Base-by-base conservation (phyloP, 2,329 filamentous ascomycete genomes). In the Penicillium sp. region DNA sequence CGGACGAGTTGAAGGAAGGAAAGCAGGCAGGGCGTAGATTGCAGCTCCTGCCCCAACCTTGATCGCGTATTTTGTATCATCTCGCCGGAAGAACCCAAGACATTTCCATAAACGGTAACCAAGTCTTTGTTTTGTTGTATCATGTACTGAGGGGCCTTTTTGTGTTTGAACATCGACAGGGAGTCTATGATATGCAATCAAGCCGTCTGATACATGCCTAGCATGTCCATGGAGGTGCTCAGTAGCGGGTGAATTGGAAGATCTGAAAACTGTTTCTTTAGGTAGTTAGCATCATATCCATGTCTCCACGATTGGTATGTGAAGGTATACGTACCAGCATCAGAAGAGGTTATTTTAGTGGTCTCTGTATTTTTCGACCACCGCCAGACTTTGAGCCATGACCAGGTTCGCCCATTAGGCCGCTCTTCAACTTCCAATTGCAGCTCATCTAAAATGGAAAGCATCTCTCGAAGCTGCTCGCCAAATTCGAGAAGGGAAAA, bases 21-120 rank as follows among this genome's bases (percentile, higher is more conserved):
- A 99, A 2, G 94, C 88, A 65, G 95, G 90, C 73, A 94, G 85
- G 19, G 92, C 93, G 78, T 93, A 97, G 0, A 97, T 76, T 5
- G 92, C 84, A 13, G 94, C 94, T 23, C 94, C 94, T 40, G 93
- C 84, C 39, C 93, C 93, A 53, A 97, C 93, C 73, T 99, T 99
- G 70, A 96, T 84, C 5, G 92, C 92, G 70, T 96, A 97, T 46
- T 82, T 83, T 60, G 86, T 81, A 67, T 90, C 87, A 62, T 89
- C 87, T 53, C 85, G 79, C 27, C 84, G 79, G 40, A 90, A 78
- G 29, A 86, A 72, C 10, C 80, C 74, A 11, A 87, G 70, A 1
- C 80, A 78, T 62, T 65, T 66, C 64, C 64, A 66, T 4, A 65
- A 33, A 4, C 64, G 63, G 58, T 83, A 83, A 8, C 77, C 67